A percentile compares a stretch with the other conserved stretches of the same genome.
Evolutionary conservation across 2,329 filamentous ascomycete species (phyloP).

Genomic region (Cladophialophora exuberans): DNA sequence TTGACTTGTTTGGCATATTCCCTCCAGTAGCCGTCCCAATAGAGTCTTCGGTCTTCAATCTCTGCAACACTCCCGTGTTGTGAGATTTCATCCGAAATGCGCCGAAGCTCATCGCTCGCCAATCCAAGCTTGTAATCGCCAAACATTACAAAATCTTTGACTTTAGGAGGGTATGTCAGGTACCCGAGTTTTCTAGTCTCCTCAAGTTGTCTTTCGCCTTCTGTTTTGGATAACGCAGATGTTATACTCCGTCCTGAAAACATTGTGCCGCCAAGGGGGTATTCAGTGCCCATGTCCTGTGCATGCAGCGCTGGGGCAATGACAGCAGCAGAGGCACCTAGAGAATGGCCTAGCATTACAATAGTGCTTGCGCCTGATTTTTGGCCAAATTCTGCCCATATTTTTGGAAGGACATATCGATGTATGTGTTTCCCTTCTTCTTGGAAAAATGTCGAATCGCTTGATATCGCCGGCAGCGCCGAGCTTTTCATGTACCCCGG

Average conservation of each 20-base stretch:
- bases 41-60: neutral
- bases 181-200: neutral
- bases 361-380: neutral
- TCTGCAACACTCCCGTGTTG: neutral
- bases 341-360: conserved; percentile 3
- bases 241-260: conserved; percentile 2
- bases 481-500: conserved; percentile 7
- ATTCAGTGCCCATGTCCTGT: neutral
- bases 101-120: neutral
- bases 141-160: conserved; percentile 5
- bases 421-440: conserved; percentile 7
- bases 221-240: neutral
- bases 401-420: conserved; percentile 5
- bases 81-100: conserved; percentile 1
- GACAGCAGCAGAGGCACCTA: conserved; percentile 1
- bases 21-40: conserved; percentile 10
- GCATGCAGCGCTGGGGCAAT: conserved; percentile 1
- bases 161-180: neutral
- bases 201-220: neutral
- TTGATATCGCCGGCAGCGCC: neutral
- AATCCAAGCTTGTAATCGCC: neutral
- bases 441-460: conserved; percentile 2
- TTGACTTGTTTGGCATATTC: conserved; percentile 5
- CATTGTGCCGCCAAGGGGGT: neutral
- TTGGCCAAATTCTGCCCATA: conserved; percentile 3